A percentile compares a stretch with the other conserved stretches of the same genome.
These are phyloP conservation scores for Schizochytrium sp. DNA, from an alignment of 108 stramenopile species.

Conservation along the genomic window DNA sequence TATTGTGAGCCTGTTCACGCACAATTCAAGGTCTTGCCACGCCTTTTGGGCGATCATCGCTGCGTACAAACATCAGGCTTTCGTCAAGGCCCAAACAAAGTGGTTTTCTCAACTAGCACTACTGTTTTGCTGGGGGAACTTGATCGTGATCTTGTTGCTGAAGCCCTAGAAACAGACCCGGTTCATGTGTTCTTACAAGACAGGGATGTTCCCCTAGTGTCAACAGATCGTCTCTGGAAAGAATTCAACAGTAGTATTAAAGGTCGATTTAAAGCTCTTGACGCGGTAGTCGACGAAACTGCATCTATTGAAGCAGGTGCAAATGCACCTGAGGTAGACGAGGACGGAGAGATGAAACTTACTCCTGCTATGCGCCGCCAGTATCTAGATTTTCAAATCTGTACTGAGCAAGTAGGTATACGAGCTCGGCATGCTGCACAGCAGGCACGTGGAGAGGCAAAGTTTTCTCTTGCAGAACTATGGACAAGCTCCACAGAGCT, in stretches of 20 bases:
- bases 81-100: slow-evolving; percentile 7
- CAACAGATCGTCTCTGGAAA: background rate
- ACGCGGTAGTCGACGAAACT: background rate
- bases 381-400: background rate
- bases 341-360: background rate
- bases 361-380: background rate
- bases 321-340: background rate
- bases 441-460: slow-evolving; percentile 26
- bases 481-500: slow-evolving; percentile 37
- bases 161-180: slow-evolving; percentile 25
- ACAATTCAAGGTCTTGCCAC: background rate
- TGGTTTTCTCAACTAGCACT: background rate
- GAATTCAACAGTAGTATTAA: background rate
- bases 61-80: background rate
- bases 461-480: slow-evolving; percentile 33
- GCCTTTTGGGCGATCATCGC: background rate
- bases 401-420: background rate
- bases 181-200: background rate
- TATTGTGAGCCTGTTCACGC: slow-evolving; percentile 54
- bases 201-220: slow-evolving; percentile 10
- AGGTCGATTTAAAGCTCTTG: background rate
- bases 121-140: slow-evolving; percentile 23
- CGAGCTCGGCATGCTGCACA: background rate
- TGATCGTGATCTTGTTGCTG: slow-evolving; percentile 13
- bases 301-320: background rate